Conservation (phyloP, 2,329 filamentous ascomycete genomes). For the Ophiostoma fasciatum region DNA sequence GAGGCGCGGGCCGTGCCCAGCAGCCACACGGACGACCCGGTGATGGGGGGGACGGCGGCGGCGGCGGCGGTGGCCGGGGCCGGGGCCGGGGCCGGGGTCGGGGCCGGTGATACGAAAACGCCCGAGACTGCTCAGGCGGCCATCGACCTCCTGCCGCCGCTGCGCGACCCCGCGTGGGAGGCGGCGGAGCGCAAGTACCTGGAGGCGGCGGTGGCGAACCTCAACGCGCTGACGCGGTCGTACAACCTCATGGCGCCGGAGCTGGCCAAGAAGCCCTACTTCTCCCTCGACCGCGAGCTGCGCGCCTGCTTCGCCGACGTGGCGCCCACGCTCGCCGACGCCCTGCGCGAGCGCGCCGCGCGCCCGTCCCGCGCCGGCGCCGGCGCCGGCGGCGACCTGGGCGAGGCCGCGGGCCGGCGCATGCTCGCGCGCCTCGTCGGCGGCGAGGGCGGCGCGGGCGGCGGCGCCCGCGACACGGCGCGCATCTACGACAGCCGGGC, state of each 20-base stretch:
- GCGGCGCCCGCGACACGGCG: too few species aligned
- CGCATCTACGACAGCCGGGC: conserved; percentile 60
- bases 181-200: conserved; percentile 59
- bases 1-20: conserved; percentile 33
- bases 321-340: conserved; percentile 57
- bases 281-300: conserved; percentile 69
- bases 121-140: too few species aligned
- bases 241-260: conserved; percentile 95
- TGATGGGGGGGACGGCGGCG: conserved; percentile 31
- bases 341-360: conserved; percentile 55
- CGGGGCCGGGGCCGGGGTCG: neutral
- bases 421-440: conserved; percentile 47
- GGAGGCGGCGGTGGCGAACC: conserved; percentile 55
- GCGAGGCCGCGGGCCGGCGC: conserved; percentile 28
- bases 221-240: conserved; percentile 67
- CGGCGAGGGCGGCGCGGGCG: conserved; percentile 24
- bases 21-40: conserved; percentile 31
- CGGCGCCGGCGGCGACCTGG: conserved; percentile 22
- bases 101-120: conserved; percentile 2
- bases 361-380: conserved; percentile 25
- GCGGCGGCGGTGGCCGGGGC: conserved; percentile 13
- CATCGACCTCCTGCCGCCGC: conserved; percentile 32
- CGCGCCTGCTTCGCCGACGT: conserved; percentile 72
- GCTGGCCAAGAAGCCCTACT: conserved; percentile 86
- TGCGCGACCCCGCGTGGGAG: conserved; percentile 69